Evolutionary conservation across 208 protist genomes (phyloP), one percentile per base, ranked within the genome.

Genomic region (Leishmania braziliensis): DNA sequence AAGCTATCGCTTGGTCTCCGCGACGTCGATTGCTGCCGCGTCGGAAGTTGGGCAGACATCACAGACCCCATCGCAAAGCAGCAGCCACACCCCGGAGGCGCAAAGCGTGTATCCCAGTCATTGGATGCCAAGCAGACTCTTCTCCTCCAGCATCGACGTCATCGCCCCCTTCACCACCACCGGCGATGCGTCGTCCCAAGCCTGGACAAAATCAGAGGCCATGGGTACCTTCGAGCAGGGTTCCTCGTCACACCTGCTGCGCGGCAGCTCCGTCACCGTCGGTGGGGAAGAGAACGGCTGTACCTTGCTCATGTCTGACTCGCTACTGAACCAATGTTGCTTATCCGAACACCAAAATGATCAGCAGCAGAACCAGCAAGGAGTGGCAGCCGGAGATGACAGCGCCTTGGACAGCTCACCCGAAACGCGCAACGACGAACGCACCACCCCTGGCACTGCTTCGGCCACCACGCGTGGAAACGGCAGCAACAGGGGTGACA

Each of bases 181-280:
- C 8, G 76, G 75, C 18, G 81, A 80, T 6, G 60, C 20, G 50
- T 48, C 76, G 36, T 62, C 81, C 14, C 76, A 84, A 58, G 65
- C 69, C 43, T 84, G 75, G 68, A 23, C 68, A 5, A 77, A 63
- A 20, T 65, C 80, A 3, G 23, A 56, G 0, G 43, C 46, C 10
- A 26, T 33, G 51, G 20, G 53, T n/a, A 46, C 51, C 18, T 36
- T 75, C 3, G 80, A 79, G 1, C 48, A 66, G 14, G 26, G 26
- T 16, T 68, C 63, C n/a, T 56, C 70, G 5, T 46, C 56, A 0
- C 36, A 23, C 16, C 71, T n/a, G 6, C 26, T 46, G 60, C 71
- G 5, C 60, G 33, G 62, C 63, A 58, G 14, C 50, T 58, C 72
- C 26, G 46, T 10, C 79, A 29, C 50, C 36, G 3, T n/a, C 51